A percentile compares a stretch with the other conserved stretches of the same genome.
These are phyloP conservation scores for Linum tenue DNA, from an alignment of 345 rosid genomes.

Conservation along the genomic window DNA sequence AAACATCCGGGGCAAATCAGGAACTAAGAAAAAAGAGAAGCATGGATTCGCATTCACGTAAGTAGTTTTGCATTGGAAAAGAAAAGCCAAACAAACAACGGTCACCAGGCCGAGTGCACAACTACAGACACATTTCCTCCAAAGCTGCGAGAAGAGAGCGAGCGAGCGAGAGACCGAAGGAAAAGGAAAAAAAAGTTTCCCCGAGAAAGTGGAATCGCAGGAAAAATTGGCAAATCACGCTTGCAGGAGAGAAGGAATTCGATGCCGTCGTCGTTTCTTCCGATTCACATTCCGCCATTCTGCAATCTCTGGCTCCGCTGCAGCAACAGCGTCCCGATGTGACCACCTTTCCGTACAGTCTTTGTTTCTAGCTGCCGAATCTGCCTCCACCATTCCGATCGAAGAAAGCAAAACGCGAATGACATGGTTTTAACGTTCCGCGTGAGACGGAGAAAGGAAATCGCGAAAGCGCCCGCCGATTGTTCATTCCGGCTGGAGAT, in stretches of 20 bases:
- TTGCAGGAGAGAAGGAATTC: background rate
- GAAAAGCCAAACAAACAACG: constrained; percentile 1
- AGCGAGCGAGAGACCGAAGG: constrained; percentile 8
- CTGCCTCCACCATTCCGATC: background rate
- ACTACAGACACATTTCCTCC: background rate
- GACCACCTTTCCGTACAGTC: constrained; percentile 1
- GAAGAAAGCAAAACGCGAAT: background rate
- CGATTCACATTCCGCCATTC: constrained; percentile 1
- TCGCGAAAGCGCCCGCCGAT: no score
- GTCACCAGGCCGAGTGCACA: background rate
- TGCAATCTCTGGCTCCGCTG: constrained; percentile 4
- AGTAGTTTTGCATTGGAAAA: constrained; percentile 9
- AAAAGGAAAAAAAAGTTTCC: background rate
- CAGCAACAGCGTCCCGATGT: background rate
- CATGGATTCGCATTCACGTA: constrained; percentile 23
- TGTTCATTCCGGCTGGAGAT: background rate
- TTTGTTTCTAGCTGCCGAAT: background rate
- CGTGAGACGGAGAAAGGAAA: background rate
- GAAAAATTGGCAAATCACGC: background rate
- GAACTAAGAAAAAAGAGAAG: background rate
- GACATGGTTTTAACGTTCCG: background rate
- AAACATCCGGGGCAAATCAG: constrained; percentile 7
- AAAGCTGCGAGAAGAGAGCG: background rate
- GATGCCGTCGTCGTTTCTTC: background rate
- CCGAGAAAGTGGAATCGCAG: constrained; percentile 5